phyloP scores from a whole-genome alignment of 805 yeast species.

The Tetrapisispora namnaoensis region DNA sequence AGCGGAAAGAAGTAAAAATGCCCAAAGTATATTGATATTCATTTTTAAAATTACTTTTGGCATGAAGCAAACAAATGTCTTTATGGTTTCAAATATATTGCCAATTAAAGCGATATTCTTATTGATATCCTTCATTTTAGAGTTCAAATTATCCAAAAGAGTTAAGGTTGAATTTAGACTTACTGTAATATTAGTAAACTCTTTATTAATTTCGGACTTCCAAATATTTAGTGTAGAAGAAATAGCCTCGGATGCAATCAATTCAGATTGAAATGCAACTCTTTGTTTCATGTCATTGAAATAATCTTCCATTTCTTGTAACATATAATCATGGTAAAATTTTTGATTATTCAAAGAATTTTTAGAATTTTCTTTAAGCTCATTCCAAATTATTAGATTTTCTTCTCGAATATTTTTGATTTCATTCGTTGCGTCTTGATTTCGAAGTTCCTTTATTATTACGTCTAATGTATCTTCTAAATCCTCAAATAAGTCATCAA shows the following conservation, averaged over 20 bases:
- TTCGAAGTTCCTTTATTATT: conserved; percentile 2
- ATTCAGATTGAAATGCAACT: conserved; percentile 2
- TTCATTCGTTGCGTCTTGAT: background rate
- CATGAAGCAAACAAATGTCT: background rate
- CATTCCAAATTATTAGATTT: conserved; percentile 4
- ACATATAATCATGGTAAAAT: background rate
- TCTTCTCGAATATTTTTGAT: conserved; percentile 6
- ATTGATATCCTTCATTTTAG: conserved; percentile 4
- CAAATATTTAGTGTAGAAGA: conserved; percentile 7
- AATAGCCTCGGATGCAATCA: conserved; percentile 6
- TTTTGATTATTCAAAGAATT: background rate
- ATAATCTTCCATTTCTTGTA: background rate
- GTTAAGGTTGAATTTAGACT: conserved; percentile 10
- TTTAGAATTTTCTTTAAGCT: background rate
- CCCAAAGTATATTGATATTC: background rate
- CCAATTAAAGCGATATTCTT: background rate
- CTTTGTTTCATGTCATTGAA: background rate
- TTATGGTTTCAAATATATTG: background rate
- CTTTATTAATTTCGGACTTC: conserved; percentile 9
- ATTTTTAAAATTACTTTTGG: background rate
- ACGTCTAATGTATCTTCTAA: conserved; percentile 6
- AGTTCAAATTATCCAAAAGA: conserved; percentile 9
- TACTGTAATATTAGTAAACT: conserved; percentile 9
- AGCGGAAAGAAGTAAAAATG: too few species aligned
- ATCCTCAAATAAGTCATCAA: conserved; percentile 2